A percentile compares a stretch with the other conserved stretches of the same genome.
phyloP scores from a whole-genome alignment of 1,139 yeast genomes.

The Nadsonia starkeyi-henricii region DNA sequence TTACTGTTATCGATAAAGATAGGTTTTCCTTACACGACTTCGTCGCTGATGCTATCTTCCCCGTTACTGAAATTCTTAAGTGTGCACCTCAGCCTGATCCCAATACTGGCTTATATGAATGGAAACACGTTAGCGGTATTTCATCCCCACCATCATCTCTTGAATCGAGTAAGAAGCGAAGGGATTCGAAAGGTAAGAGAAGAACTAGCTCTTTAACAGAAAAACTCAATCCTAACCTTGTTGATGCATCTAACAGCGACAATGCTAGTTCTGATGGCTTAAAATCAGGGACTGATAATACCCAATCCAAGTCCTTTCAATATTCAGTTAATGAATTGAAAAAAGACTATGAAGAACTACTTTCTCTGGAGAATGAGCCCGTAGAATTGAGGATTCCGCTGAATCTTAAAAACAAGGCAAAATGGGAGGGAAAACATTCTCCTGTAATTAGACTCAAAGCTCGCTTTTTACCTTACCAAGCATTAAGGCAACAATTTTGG shows the following conservation, averaged over 20 bases:
- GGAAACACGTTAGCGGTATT: slow-evolving; percentile 9
- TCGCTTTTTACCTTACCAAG: slow-evolving; percentile 54
- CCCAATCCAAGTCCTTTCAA: background rate
- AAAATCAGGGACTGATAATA: background rate
- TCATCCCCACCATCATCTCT: slow-evolving; percentile 1
- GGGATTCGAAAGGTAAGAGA: background rate
- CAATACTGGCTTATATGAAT: slow-evolving; percentile 19
- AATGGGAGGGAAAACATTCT: slow-evolving; percentile 26
- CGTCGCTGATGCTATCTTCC: slow-evolving; percentile 51
- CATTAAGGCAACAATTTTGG: slow-evolving; percentile 61
- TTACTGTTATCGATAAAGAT: slow-evolving; percentile 74
- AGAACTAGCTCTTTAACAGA: background rate
- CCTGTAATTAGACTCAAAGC: slow-evolving; percentile 51
- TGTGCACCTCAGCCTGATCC: slow-evolving; percentile 23
- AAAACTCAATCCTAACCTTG: background rate
- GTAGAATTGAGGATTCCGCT: slow-evolving; percentile 25
- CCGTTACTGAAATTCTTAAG: slow-evolving; percentile 35
- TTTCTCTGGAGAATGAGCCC: background rate
- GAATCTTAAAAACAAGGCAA: slow-evolving; percentile 20
- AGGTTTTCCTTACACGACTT: slow-evolving; percentile 69
- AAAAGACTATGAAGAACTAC: background rate
- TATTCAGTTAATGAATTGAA: background rate
- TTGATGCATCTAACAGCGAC: background rate
- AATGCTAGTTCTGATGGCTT: background rate
- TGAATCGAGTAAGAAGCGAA: background rate